Percentiles rank a stretch among this genome's conserved stretches.
Conservation (phyloP, 306 rosid species). For the Cucurbita argyrosperma region DNA sequence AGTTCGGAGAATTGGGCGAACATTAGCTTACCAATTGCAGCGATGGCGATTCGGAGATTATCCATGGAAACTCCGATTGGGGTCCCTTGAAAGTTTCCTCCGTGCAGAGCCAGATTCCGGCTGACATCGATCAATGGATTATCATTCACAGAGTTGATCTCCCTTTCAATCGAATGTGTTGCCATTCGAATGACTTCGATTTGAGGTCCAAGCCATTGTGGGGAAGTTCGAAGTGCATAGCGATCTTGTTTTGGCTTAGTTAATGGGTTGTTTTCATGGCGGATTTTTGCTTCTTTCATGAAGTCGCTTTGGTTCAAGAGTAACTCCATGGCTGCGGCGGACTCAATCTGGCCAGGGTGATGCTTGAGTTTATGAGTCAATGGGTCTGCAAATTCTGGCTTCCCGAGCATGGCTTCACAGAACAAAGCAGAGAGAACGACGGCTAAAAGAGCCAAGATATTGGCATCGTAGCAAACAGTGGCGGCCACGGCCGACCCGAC, state of each 20-base stretch:
- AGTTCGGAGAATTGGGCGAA: constrained; percentile 29
- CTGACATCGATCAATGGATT: constrained; percentile 22
- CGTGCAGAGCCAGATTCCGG: constrained; percentile 16
- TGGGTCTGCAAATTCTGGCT: constrained; percentile 21
- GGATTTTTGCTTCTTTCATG: constrained; percentile 18
- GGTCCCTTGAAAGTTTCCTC: constrained; percentile 31
- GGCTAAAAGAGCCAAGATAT: constrained; percentile 11
- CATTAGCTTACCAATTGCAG: constrained; percentile 26
- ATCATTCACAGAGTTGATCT: constrained; percentile 24
- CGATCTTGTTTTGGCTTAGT: constrained; percentile 27
- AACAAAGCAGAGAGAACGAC: constrained; percentile 19
- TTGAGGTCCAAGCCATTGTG: constrained; percentile 30
- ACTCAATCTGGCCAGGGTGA: constrained; percentile 29
- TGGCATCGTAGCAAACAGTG: constrained; percentile 23
- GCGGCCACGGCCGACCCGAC: constrained; percentile 24
- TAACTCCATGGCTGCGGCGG: constrained; percentile 21
- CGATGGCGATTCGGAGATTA: constrained; percentile 21
- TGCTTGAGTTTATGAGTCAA: constrained; percentile 25
- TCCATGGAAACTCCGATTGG: constrained; percentile 31
- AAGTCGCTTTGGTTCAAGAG: constrained; percentile 13
- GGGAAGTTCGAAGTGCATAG: constrained; percentile 23
- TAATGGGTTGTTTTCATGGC: constrained; percentile 16
- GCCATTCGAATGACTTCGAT: constrained; percentile 24
- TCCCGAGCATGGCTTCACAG: constrained; percentile 22
- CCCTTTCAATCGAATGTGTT: constrained; percentile 23